These are phyloP conservation scores for Neurospora sp. DNA, from an alignment of 495 filamentous ascomycete genomes.

Conservation along the genomic window DNA sequence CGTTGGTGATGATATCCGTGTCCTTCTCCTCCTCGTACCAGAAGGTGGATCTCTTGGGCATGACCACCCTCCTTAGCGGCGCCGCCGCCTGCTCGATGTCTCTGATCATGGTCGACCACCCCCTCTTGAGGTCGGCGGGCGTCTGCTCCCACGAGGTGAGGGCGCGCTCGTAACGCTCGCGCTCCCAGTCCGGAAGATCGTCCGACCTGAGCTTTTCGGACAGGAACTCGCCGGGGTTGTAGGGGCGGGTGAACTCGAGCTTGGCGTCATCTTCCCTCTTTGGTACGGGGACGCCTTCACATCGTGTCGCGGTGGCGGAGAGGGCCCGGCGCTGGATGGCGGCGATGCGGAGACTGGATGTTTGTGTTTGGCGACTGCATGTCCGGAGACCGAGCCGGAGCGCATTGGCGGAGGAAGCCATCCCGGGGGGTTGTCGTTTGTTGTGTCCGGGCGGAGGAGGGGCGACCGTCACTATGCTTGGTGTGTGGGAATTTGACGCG, in stretches of 20 bases:
- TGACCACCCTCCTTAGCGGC: constrained; percentile 2
- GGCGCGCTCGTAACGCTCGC: constrained; percentile 1
- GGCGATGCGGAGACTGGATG: constrained; percentile 8
- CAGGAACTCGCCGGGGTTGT: constrained; percentile 14
- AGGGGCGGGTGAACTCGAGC: background rate
- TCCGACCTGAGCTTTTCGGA: background rate
- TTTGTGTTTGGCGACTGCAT: constrained; percentile 17
- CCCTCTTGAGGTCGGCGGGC: constrained; percentile 4
- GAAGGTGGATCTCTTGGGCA: constrained; percentile 16
- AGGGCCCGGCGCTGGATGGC: constrained; percentile 13
- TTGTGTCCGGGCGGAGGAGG: background rate
- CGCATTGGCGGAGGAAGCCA: constrained; percentile 40
- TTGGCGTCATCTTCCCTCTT: constrained; percentile 2
- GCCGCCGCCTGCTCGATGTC: constrained; percentile 1
- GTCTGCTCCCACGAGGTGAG: background rate
- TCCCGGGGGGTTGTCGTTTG: constrained; percentile 16
- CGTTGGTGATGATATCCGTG: constrained; percentile 28
- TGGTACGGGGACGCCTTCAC: constrained; percentile 13
- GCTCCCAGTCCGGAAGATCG: constrained; percentile 10
- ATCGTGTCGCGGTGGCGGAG: constrained; percentile 20
- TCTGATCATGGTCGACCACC: background rate
- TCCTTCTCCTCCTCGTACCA: constrained; percentile 36
- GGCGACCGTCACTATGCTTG: background rate
- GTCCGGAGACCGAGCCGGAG: constrained; percentile 37
- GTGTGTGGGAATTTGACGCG: background rate